Conservation (phyloP, 352 stramenopile genomes). For the Globisporangium recalcitrans region DNA sequence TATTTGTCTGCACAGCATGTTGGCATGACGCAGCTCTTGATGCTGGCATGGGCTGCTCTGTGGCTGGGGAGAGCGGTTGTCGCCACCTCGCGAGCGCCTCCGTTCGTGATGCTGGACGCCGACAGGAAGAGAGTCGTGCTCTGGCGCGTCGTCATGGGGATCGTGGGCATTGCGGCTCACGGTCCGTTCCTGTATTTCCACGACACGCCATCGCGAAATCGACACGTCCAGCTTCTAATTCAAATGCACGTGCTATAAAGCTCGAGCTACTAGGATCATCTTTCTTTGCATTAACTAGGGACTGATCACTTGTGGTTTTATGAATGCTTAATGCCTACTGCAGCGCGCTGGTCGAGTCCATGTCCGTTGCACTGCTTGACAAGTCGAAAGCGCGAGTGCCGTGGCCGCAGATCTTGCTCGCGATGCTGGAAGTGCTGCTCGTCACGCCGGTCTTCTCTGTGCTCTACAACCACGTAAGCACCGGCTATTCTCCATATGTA, state of each 20-base stretch:
- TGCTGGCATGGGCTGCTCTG: slow-evolving; percentile 26
- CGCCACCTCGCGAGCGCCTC: background rate
- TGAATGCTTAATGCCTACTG: background rate
- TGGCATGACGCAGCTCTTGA: slow-evolving; percentile 20
- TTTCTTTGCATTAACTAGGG: background rate
- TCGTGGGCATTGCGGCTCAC: background rate
- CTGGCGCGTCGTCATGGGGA: slow-evolving; percentile 11
- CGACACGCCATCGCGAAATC: background rate
- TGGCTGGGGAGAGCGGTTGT: slow-evolving; percentile 37
- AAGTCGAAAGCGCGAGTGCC: slow-evolving; percentile 13
- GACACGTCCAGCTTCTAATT: slow-evolving; percentile 14
- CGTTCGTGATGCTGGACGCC: background rate
- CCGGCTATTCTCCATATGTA: background rate
- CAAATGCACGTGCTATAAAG: slow-evolving; percentile 18
- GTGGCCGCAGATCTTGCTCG: slow-evolving; percentile 18
- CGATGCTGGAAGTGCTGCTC: slow-evolving; percentile 23
- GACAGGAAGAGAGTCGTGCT: slow-evolving; percentile 5
- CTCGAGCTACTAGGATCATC: background rate
- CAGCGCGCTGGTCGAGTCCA: slow-evolving; percentile 26
- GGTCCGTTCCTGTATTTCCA: slow-evolving; percentile 4
- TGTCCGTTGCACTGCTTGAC: slow-evolving; percentile 17
- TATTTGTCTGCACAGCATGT: slow-evolving; percentile 20
- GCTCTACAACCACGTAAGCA: slow-evolving; percentile 24
- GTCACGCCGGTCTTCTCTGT: slow-evolving; percentile 31
- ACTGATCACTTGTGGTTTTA: background rate